Evolutionary conservation across 1,284 basidiomycete species (phyloP).

Genomic region (Coriolopsis trogii): DNA sequence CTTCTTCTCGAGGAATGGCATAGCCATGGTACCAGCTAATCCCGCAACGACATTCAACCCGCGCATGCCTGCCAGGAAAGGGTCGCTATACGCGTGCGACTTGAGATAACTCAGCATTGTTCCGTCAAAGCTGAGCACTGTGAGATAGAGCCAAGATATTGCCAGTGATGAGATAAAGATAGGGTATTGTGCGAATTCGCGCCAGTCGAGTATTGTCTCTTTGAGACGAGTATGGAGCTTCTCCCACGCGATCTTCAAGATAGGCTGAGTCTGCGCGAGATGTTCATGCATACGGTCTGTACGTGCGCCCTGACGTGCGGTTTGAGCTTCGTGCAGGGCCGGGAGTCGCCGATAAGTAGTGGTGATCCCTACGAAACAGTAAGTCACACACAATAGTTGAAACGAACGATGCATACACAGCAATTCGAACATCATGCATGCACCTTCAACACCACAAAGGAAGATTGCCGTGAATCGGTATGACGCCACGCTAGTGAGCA

Average conservation of each 20-base stretch:
- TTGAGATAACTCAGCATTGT: conserved; percentile 53
- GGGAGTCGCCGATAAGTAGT: conserved; percentile 41
- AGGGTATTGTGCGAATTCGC: conserved; percentile 45
- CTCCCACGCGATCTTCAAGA: too few species aligned
- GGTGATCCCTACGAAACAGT: conserved; percentile 27
- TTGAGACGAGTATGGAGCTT: neutral
- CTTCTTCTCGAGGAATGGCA: conserved; percentile 43
- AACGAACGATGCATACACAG: conserved; percentile 24
- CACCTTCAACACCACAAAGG: conserved; percentile 36
- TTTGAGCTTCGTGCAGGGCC: conserved; percentile 30
- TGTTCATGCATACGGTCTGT: neutral
- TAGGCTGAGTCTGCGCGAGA: too few species aligned
- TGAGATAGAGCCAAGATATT: conserved; percentile 53
- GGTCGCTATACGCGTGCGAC: conserved; percentile 46
- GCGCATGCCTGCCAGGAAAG: conserved; percentile 58
- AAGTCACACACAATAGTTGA: neutral
- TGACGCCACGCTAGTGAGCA: conserved; percentile 44
- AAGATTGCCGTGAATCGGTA: conserved; percentile 36
- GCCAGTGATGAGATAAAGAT: conserved; percentile 50
- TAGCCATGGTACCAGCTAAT: conserved; percentile 46
- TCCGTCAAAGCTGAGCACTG: conserved; percentile 48
- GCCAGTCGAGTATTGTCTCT: conserved; percentile 40
- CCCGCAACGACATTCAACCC: conserved; percentile 48
- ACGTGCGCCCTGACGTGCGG: conserved; percentile 7
- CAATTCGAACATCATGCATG: conserved; percentile 38